phyloP scores from a whole-genome alignment of 306 rosid genomes.

The Vigna angularis region DNA sequence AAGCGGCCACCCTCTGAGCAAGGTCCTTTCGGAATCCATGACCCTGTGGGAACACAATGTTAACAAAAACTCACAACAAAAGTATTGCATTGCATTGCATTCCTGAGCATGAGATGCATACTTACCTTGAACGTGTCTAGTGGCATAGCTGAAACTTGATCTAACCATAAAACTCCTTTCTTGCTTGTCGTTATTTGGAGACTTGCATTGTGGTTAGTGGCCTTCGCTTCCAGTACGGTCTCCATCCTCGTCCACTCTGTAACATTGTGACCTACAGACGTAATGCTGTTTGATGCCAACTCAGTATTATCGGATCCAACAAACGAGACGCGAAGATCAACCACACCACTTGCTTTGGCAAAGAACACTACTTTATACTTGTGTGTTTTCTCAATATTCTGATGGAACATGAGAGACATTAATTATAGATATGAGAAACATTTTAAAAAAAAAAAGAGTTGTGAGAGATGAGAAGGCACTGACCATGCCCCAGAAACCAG shows the following conservation, averaged over 20 bases:
- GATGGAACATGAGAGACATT: not conserved
- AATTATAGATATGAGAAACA: not conserved
- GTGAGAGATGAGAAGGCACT: no score
- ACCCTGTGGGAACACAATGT: conserved; percentile 52
- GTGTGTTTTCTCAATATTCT: conserved; percentile 78
- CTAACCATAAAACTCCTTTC: conserved; percentile 38
- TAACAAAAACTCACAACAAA: not conserved
- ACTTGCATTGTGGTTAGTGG: conserved; percentile 34
- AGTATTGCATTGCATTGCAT: no score
- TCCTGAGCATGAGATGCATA: not conserved
- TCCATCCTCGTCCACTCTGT: conserved; percentile 38
- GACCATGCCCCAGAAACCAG: no score
- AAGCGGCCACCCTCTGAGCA: conserved; percentile 54
- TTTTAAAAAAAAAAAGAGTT: not conserved
- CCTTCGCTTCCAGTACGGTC: conserved; percentile 18
- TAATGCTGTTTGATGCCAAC: not conserved
- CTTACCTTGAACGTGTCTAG: conserved; percentile 40
- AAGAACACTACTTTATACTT: conserved; percentile 58
- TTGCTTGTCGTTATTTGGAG: conserved; percentile 41
- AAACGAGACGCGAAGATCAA: conserved; percentile 59
- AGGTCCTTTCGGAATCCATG: conserved; percentile 81
- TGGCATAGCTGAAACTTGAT: conserved; percentile 53
- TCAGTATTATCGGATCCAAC: not conserved
- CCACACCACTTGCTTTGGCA: conserved; percentile 55
- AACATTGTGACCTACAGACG: not conserved